Percentiles rank a stretch among this genome's conserved stretches.
These are phyloP conservation scores for Solanum chacoense DNA, from an alignment of 305 asterid genomes.

Conservation along the genomic window DNA sequence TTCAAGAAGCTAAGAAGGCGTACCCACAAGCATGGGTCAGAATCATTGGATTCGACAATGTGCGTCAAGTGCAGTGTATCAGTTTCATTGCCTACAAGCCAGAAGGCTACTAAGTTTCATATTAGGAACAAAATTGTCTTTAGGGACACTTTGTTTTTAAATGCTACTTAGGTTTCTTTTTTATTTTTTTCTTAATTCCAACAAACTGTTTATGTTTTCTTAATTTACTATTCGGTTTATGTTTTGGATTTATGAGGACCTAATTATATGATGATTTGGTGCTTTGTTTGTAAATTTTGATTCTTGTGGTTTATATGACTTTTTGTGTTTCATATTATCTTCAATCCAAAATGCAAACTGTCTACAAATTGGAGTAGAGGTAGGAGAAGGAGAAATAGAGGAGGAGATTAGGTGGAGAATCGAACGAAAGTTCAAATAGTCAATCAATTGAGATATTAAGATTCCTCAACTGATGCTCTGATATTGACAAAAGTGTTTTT, in stretches of 20 bases:
- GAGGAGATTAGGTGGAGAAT: background rate
- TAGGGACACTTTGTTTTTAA: background rate
- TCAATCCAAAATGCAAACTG: background rate
- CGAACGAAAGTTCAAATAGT: background rate
- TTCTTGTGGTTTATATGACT: background rate
- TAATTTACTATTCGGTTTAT: background rate
- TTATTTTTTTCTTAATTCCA: background rate
- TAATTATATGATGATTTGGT: background rate
- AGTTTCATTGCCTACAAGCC: conserved; percentile 55
- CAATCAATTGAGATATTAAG: too few relatives aligned
- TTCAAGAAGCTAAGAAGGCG: conserved; percentile 15
- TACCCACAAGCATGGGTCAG: conserved; percentile 28
- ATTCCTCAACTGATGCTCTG: background rate
- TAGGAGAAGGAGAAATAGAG: background rate
- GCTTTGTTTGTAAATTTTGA: background rate
- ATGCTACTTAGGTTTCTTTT: background rate
- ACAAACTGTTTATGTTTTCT: background rate
- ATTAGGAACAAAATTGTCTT: background rate
- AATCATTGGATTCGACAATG: conserved; percentile 53
- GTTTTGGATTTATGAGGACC: background rate
- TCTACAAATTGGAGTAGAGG: background rate
- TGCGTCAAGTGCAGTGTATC: conserved; percentile 49
- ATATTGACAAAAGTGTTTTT: background rate
- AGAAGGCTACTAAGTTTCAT: conserved; percentile 9
- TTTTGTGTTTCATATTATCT: background rate